These are phyloP conservation scores for Lactarius indigo DNA, from an alignment of 768 basidiomycete species.

Conservation along the genomic window DNA sequence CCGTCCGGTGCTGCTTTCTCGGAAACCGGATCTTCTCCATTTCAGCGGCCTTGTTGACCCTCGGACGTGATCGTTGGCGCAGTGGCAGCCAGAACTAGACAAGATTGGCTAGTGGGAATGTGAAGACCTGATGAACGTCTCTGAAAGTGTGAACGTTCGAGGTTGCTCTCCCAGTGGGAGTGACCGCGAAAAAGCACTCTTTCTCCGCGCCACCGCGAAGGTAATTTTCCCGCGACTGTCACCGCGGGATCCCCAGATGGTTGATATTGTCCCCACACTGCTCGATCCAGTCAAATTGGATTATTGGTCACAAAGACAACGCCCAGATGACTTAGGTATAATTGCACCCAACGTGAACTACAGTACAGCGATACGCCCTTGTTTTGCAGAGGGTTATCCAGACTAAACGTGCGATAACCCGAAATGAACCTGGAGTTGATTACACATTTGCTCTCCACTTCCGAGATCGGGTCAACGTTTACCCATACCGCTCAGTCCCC, in stretches of 20 bases:
- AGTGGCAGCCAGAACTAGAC: neutral
- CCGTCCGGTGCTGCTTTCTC: neutral
- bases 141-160: neutral
- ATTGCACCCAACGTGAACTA: neutral
- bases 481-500: conserved; percentile 52
- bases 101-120: neutral
- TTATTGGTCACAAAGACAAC: neutral
- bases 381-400: too few relatives aligned
- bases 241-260: neutral
- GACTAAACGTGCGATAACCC: neutral
- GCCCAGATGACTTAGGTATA: neutral
- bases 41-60: neutral
- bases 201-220: neutral
- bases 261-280: neutral
- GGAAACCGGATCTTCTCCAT: neutral
- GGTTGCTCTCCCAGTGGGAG: too few relatives aligned
- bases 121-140: neutral
- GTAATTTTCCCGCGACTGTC: neutral
- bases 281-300: neutral
- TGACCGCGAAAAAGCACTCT: neutral
- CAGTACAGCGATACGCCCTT: neutral
- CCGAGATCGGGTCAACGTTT: neutral
- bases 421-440: too few relatives aligned
- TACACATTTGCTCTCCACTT: too few relatives aligned
- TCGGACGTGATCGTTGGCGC: neutral